A percentile compares a stretch with the other conserved stretches of the same genome.
Conservation (phyloP, 2,329 filamentous ascomycete genomes). For the Teratosphaeria zuluensis region DNA sequence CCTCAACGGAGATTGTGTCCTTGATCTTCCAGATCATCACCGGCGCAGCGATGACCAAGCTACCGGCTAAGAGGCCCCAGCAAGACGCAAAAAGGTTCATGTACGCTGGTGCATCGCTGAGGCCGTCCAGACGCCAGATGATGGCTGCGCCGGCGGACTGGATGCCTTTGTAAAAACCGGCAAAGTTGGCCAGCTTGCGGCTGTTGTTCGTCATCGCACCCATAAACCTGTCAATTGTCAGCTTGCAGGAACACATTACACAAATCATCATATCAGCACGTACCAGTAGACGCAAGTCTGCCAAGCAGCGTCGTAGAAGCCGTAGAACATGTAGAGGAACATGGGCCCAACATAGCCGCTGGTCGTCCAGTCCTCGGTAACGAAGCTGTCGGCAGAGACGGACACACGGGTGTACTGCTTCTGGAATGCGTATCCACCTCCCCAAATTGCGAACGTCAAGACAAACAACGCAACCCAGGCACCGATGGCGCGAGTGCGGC, state of each 20-base stretch:
- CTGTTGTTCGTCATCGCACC: slow-evolving; percentile 86
- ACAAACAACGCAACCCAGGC: slow-evolving; percentile 53
- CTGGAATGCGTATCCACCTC: slow-evolving; percentile 72
- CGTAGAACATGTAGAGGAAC: slow-evolving; percentile 86
- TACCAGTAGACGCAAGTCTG: slow-evolving; percentile 86
- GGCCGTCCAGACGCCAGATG: slow-evolving; percentile 60
- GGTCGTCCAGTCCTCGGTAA: slow-evolving; percentile 56
- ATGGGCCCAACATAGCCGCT: slow-evolving; percentile 65
- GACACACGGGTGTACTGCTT: slow-evolving; percentile 43
- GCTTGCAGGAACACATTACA: background rate
- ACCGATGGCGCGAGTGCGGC: slow-evolving; percentile 57
- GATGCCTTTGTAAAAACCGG: slow-evolving; percentile 82
- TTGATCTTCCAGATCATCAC: slow-evolving; percentile 71
- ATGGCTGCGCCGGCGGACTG: slow-evolving; percentile 79
- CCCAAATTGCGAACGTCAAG: slow-evolving; percentile 71
- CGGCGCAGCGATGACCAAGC: slow-evolving; percentile 66
- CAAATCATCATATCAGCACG: slow-evolving; percentile 12
- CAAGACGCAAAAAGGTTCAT: slow-evolving; percentile 62
- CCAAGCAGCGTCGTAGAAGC: slow-evolving; percentile 81
- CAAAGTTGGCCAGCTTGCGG: slow-evolving; percentile 83
- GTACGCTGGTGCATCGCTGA: slow-evolving; percentile 46
- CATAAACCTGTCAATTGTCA: slow-evolving; percentile 58
- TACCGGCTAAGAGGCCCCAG: slow-evolving; percentile 68
- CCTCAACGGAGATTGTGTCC: slow-evolving; percentile 70
- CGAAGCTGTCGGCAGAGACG: slow-evolving; percentile 16